Base-by-base conservation (phyloP, 78 protist genomes). In the Emiliania huxleyi region DNA sequence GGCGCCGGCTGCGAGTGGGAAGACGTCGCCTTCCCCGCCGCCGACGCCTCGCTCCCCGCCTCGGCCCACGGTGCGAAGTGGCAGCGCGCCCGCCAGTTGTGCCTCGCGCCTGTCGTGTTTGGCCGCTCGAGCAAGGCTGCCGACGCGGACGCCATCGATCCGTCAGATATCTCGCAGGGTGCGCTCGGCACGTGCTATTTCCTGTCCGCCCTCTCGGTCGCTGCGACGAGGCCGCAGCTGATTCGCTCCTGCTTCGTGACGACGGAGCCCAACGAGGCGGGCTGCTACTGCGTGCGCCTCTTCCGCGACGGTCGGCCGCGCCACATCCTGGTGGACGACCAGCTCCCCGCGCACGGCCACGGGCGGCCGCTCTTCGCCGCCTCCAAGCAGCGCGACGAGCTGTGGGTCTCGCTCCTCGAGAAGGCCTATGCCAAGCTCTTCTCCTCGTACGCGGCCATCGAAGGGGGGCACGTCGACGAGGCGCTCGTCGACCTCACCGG, bases 111-210 rank as follows among this genome's bases (percentile, higher is more conserved):
- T 3, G 37, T 5, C 29, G 37, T 21, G 33, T 69, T 69, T 29
- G 77, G 33, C 37, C 77, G 33, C 37, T 21, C 22, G 77, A 52
- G 62, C 62, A n/a, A n/a, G n/a, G 0, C 97, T 26, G 37, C 37
- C 77, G 38, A 33, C 37, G 22, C 77, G 77, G 33, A 69, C 37
- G 37, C 8, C 15, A 15, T 79, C 46, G 25, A 25, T 0, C 23
- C 48, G 52, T 8, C 37, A 44, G 93, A 93, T 52, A 88, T 89
- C 40, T 1, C 4, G 33, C 95, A 93, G 49, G 95, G 95, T 11
- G 71, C 45, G 44, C 87, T 93, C 8, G 95, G 95, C 40, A 91
- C 87, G 49, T 93, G 95, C 75, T 93, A 87, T 84, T 77, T 93
- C 89, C 44, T 93, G 33, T 23, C 91, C 35, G 77, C 90, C 35